Evolutionary conservation across 192 early-diverging fungal species (phyloP).

Genomic region (Backusella morwellensis): DNA sequence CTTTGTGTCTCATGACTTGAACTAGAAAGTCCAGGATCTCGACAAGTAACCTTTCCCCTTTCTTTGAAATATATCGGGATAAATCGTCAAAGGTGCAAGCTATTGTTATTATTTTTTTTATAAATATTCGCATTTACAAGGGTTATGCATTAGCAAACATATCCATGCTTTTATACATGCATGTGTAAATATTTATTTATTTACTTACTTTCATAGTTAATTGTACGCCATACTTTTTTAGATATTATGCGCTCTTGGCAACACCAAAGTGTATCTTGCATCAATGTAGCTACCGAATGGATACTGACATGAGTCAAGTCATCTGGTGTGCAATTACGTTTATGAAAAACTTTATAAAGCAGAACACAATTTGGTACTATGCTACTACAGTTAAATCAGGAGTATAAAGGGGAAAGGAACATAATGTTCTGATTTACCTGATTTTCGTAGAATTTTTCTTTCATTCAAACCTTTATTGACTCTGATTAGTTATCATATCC

Average conservation of each 20-base stretch:
- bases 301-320: constrained; percentile 25
- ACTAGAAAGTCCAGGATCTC: constrained; percentile 34
- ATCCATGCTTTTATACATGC: not conserved
- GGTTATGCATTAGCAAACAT: constrained; percentile 8
- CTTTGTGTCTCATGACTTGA: constrained; percentile 29
- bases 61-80: constrained; percentile 8
- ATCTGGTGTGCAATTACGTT: constrained; percentile 18
- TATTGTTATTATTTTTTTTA: not conserved
- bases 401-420: not conserved
- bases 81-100: constrained; percentile 28
- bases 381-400: not conserved
- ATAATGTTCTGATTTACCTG: constrained; percentile 16
- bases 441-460: constrained; percentile 32
- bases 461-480: constrained; percentile 22
- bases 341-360: constrained; percentile 26
- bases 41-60: constrained; percentile 17
- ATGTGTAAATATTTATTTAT: not conserved
- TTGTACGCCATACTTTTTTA: constrained; percentile 31
- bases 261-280: constrained; percentile 32
- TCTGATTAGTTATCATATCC: not conserved
- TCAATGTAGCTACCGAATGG: constrained; percentile 28
- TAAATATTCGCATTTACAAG: not conserved
- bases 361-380: constrained; percentile 31
- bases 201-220: constrained; percentile 36
- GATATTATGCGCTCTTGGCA: constrained; percentile 31